Evolutionary conservation across 108 stramenopile genomes (phyloP).

Genomic region (Discostella stelligeroides): DNA sequence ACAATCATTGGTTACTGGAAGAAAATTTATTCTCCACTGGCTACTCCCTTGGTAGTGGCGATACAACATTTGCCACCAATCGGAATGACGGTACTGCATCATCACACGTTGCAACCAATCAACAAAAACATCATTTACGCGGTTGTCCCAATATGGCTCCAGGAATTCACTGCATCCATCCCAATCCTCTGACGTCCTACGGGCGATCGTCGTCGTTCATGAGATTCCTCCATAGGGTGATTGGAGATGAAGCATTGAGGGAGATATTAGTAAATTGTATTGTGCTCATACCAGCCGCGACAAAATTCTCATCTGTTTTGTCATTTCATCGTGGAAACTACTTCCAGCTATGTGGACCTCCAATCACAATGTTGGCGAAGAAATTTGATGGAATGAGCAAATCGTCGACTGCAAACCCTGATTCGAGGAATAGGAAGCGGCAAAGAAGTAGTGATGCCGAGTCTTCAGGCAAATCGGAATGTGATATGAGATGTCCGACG

Average conservation of each 20-base stretch:
- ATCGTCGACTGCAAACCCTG: constrained; percentile 29
- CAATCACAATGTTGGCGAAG: constrained; percentile 45
- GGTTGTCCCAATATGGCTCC: constrained; percentile 50
- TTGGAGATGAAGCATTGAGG: constrained; percentile 48
- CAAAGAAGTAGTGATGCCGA: neutral
- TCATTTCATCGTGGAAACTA: constrained; percentile 52
- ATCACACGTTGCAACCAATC: neutral
- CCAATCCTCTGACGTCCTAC: constrained; percentile 42
- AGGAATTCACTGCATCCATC: constrained; percentile 45
- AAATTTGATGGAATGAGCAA: constrained; percentile 17
- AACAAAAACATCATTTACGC: constrained; percentile 10
- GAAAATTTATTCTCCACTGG: constrained; percentile 41
- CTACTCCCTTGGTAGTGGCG: constrained; percentile 34
- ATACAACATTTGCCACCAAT: neutral
- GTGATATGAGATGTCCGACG: neutral
- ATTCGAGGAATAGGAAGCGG: constrained; percentile 11
- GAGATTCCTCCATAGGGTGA: constrained; percentile 39
- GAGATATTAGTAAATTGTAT: constrained; percentile 50
- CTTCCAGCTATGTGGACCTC: constrained; percentile 70
- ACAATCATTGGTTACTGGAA: constrained; percentile 42
- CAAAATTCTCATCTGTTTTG: neutral
- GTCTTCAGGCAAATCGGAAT: neutral
- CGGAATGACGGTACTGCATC: neutral
- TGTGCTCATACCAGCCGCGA: constrained; percentile 40
- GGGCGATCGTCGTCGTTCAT: constrained; percentile 44